Evolutionary conservation across 805 yeast species (phyloP), one percentile per base, ranked within the genome.

Genomic region (Wickerhamiella dianesei): DNA sequence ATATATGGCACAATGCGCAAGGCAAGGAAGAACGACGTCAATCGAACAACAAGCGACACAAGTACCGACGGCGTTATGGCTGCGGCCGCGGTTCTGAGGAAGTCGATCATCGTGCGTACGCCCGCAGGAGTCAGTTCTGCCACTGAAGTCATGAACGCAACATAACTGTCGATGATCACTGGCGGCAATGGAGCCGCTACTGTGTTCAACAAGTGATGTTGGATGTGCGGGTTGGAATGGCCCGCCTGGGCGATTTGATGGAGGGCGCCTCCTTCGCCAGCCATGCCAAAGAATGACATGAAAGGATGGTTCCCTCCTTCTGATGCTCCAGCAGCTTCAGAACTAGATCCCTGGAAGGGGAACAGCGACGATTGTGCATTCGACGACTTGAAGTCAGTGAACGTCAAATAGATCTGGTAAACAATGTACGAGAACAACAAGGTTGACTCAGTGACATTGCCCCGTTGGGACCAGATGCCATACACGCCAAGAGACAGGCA

Each of bases 381-480:
- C 16, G 45, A 29, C 14, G 50, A 12, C 5, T 88, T 80, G 52
- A 89, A 72, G 55, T 83, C 87, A 1, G 97, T 96, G 57, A 89
- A 86, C 2, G 95, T 78, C 60, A 88, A 94, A 63, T 92, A 92
- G 51, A 88, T 77, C 57, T 95, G 86, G 60, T 94, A 82, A 22
- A 92, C 95, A 51, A 89, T 80, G 64, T 92, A 92, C 6, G 94
- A 89, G 60, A 87, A 79, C 57, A 92, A 71, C 48, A 89, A 66
- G 12, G 95, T 82, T 29, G 87, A 75, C 64, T 92, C 98, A 44
- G 88, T 73, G n/a, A 89, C 79, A n/a, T 89, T 80, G 3, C 96
- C 96, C 50, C 75, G 76, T 4, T 81, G 80, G 2, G 89, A 77
- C 18, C 82, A 73, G 32, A 92, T 85, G 1, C 96, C 98, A 63